phyloP scores from a whole-genome alignment of 495 filamentous ascomycete species.

The Podospora fimiseda region DNA sequence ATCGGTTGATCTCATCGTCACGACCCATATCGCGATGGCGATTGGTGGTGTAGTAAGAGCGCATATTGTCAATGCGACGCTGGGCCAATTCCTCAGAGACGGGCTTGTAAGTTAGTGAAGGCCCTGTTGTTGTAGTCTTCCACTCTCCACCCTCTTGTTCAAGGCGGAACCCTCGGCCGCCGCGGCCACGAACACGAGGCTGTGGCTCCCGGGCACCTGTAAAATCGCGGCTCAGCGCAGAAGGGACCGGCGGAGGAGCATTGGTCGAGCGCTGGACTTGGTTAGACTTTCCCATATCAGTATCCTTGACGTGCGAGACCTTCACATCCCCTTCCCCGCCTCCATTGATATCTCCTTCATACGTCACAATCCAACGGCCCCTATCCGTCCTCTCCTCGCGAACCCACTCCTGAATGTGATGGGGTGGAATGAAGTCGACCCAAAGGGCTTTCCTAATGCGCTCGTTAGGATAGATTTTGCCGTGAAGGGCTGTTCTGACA shows the following conservation, averaged over 20 bases:
- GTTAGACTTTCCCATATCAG: constrained; percentile 5
- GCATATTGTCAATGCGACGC: constrained; percentile 60
- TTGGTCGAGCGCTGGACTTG: constrained; percentile 4
- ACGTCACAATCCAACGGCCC: constrained; percentile 51
- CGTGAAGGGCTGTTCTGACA: constrained; percentile 71
- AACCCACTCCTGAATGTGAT: constrained; percentile 69
- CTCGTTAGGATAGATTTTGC: constrained; percentile 79
- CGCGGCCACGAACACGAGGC: constrained; percentile 32
- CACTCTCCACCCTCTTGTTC: constrained; percentile 2
- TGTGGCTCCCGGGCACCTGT: constrained; percentile 38
- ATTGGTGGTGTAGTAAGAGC: constrained; percentile 45
- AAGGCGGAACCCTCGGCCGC: constrained; percentile 12
- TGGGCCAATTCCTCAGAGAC: constrained; percentile 49
- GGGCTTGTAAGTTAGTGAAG: constrained; percentile 39
- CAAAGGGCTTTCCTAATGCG: constrained; percentile 75
- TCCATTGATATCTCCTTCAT: constrained; percentile 35
- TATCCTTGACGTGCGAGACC: not conserved
- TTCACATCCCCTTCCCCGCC: constrained; percentile 40
- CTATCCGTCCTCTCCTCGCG: constrained; percentile 50
- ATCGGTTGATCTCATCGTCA: constrained; percentile 57
- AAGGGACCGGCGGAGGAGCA: constrained; percentile 29
- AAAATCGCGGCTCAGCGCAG: constrained; percentile 33
- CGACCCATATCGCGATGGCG: constrained; percentile 46
- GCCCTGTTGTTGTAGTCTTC: constrained; percentile 26
- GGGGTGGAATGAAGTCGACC: constrained; percentile 84